These are phyloP conservation scores for Monosporozyma aerobia DNA, from an alignment of 805 yeast genomes.

Conservation along the genomic window DNA sequence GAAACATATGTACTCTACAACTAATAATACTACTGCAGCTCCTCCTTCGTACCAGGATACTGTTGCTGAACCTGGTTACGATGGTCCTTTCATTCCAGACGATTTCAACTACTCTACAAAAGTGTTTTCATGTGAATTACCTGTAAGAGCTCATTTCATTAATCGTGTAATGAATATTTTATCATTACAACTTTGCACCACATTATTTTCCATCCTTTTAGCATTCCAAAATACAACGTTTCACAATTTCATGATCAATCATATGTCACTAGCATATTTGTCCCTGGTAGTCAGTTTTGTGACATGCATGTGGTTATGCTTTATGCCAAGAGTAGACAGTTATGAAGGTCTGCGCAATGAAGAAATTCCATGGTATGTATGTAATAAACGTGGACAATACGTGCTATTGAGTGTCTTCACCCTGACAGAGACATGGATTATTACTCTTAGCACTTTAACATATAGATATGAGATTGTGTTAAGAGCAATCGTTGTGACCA, in stretches of 20 bases:
- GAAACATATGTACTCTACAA: not conserved
- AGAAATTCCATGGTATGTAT: constrained; percentile 25
- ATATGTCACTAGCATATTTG: constrained; percentile 51
- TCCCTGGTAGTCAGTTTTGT: constrained; percentile 53
- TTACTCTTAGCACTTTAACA: constrained; percentile 58
- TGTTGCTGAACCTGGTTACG: not conserved
- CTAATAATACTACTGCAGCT: not conserved
- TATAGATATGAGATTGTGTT: constrained; percentile 56
- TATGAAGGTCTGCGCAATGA: constrained; percentile 1
- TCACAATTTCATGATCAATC: constrained; percentile 43
- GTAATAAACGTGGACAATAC: constrained; percentile 29
- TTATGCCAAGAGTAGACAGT: constrained; percentile 63
- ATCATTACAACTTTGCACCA: constrained; percentile 51
- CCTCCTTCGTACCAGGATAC: constrained; percentile 5
- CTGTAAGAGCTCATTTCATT: constrained; percentile 65
- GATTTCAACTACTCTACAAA: constrained; percentile 76
- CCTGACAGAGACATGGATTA: constrained; percentile 58
- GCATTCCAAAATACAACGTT: constrained; percentile 13
- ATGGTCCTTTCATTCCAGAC: constrained; percentile 35
- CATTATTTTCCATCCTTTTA: constrained; percentile 35
- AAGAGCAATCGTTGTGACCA: constrained; percentile 63
- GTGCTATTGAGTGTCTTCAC: constrained; percentile 59
- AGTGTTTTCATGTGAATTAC: constrained; percentile 69
- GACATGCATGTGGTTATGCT: constrained; percentile 51
- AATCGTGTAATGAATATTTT: constrained; percentile 73